Base-by-base conservation (phyloP, 306 rosid genomes). In the Cucurbita maxima region DNA sequence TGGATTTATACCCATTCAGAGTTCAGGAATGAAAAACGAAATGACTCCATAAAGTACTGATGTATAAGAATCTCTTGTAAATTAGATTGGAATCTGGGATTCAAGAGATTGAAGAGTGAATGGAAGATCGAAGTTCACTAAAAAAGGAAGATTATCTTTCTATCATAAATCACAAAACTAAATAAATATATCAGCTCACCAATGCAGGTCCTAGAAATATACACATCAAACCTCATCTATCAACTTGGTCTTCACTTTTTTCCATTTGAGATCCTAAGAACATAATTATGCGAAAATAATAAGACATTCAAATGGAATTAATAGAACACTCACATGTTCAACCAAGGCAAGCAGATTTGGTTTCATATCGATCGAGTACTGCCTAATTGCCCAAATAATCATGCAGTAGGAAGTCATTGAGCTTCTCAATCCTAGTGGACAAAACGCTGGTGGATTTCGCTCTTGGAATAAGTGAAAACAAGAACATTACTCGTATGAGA, bases 221-320 rank as follows among this genome's bases (percentile, higher is more conserved):
- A 68, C 40, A 44, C 10, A 72, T 12, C 64, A 48, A 82, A 80
- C 86, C 88, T 93, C 83, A 90, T 8, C 85, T 76, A 73, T 90
- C 96, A 88, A 54, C 80, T 84, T 90, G 73, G 96, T 89, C 92
- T 90, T 90, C 82, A 94, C 38, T 76, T 90, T 88, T 78, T 78
- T 87, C 87, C 87, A 90, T 90, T 73, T 87, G 92, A 87, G 90
- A 94, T 72, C 98, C 97, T 90, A 73, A 8, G 67, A 38, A 76
- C 51, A 57, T n/a, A 61, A 68, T 19, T 57, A 68, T 10, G 66
- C 20, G 64, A 81, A 59, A 66, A 67, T 12, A n/a, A 71, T 0
- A 59, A 77, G 7, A 61, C 22, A 52, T 41, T 36, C 8, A 6
- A 75, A 30, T 58, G 64, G 10, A 12, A 48, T 19, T 1, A 44